Evolutionary conservation across 768 basidiomycete genomes (phyloP), one percentile per base, ranked within the genome.

Genomic region (Phylloporus sp.): DNA sequence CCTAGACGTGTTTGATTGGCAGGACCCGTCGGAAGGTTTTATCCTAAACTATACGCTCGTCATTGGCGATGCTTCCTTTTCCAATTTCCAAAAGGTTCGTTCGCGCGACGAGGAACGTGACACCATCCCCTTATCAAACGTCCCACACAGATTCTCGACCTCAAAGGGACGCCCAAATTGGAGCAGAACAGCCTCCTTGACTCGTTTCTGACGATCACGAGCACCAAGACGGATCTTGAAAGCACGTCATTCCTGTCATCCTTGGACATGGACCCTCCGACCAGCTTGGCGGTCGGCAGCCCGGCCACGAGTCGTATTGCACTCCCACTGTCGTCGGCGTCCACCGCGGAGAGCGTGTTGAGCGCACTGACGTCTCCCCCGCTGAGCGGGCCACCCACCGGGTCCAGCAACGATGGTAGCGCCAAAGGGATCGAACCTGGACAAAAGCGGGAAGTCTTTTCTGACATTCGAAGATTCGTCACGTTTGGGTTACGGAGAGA

Each of bases 31-130:
- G 2, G 92, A 95, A 64, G 90, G 87, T 3, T 98, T 99, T 61
- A 90, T 98, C 50, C 75, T 93, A 45, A 97, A 97, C 60, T 99
- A 98, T 61, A 93, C 90, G 8, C 76, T 97, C 21, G 76, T 97
- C 46, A 89, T 99, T 52, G 90, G 90, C 20, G 95, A 97, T 67
- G 84, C 87, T 6, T 94, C 93, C 3, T 94, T 94, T 67, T 86
- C 86, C 24, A 98, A 98, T 68, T 99, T 99, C 73, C 96, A 98
- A 72, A 99, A 99, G 81, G 92, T 86, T 27, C 31, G 67, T n/a
- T 37, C 22, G 18, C 31, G 42, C 31, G 29, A 27, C 31, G 31
- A 36, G 38, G 24, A 17, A 44, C 53, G 46, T 53, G 32, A 57
- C 20, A 11, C n/a, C 18, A 9, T 21, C 29, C 18, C 27, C 38